phyloP scores from a whole-genome alignment of 495 filamentous ascomycete species.

The Penicillium pancosmium region DNA sequence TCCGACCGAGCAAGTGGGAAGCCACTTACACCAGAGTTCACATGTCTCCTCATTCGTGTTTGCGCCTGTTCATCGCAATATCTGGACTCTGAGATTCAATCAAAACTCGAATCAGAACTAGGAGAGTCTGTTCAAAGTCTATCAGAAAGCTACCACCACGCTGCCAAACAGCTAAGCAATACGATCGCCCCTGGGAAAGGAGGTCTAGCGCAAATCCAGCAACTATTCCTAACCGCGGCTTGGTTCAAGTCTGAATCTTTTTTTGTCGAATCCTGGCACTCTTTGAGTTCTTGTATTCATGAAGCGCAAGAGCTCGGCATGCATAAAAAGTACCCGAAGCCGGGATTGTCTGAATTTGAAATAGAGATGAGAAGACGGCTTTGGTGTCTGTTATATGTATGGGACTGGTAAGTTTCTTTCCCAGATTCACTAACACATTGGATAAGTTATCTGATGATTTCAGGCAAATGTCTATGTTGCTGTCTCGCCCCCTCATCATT shows the following conservation, averaged over 20 bases:
- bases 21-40: conserved; percentile 45
- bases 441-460: background rate
- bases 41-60: conserved; percentile 53
- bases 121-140: conserved; percentile 38
- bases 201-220: conserved; percentile 52
- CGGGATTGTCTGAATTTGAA: conserved; percentile 44
- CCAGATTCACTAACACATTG: background rate
- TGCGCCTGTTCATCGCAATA: conserved; percentile 54
- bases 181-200: conserved; percentile 51
- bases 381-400: conserved; percentile 43
- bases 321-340: conserved; percentile 41
- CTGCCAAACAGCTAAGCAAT: conserved; percentile 47
- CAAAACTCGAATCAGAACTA: conserved; percentile 52
- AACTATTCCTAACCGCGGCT: conserved; percentile 51
- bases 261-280: conserved; percentile 58
- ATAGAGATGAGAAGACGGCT: conserved; percentile 40
- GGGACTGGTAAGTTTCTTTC: conserved; percentile 36
- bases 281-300: conserved; percentile 45
- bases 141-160: conserved; percentile 43
- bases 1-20: conserved; percentile 29
- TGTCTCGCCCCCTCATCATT: conserved; percentile 34
- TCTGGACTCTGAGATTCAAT: conserved; percentile 36
- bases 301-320: conserved; percentile 57
- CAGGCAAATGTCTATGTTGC: conserved; percentile 36
- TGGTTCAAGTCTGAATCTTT: conserved; percentile 56